Evolutionary conservation across 2,329 filamentous ascomycete genomes (phyloP).

Genomic region (Bipolaris cookei): DNA sequence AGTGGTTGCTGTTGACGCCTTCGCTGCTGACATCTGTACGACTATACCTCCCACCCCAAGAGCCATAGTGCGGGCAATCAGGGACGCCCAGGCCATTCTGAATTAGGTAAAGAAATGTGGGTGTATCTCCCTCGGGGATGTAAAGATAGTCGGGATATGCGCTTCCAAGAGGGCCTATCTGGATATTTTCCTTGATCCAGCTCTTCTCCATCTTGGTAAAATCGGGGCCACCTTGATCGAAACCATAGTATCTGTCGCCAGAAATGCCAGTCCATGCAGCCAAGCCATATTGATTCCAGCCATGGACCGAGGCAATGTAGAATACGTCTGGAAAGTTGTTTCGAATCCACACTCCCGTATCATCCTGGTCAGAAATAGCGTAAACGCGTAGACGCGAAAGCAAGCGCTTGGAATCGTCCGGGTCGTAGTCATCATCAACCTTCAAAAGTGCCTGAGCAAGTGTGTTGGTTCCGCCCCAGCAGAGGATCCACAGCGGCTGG

Average conservation of each 20-base stretch:
- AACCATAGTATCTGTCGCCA: slow-evolving; percentile 56
- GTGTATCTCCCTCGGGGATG: slow-evolving; percentile 62
- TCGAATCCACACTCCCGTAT: slow-evolving; percentile 64
- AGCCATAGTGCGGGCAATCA: slow-evolving; percentile 57
- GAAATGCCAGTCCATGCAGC: slow-evolving; percentile 65
- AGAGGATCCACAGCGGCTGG: slow-evolving; percentile 59
- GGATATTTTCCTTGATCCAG: slow-evolving; percentile 62
- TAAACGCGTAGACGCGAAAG: slow-evolving; percentile 45
- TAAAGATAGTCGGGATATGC: slow-evolving; percentile 55
- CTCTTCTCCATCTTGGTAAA: slow-evolving; percentile 55
- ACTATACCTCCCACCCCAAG: slow-evolving; percentile 59
- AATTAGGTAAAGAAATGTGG: slow-evolving; percentile 58
- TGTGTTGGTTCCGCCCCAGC: slow-evolving; percentile 62
- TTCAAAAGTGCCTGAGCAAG: slow-evolving; percentile 58
- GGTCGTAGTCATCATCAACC: slow-evolving; percentile 42
- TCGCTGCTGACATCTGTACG: slow-evolving; percentile 44
- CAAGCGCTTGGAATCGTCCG: slow-evolving; percentile 43
- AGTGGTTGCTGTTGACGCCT: slow-evolving; percentile 46
- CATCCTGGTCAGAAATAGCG: slow-evolving; percentile 65
- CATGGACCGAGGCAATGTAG: slow-evolving; percentile 63
- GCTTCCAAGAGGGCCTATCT: slow-evolving; percentile 56
- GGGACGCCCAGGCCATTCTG: slow-evolving; percentile 57
- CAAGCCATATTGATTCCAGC: slow-evolving; percentile 61
- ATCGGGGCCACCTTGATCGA: slow-evolving; percentile 59
- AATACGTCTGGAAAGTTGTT: slow-evolving; percentile 61